Conservation (phyloP, 2,329 filamentous ascomycete species). For the Cercospora sp. region DNA sequence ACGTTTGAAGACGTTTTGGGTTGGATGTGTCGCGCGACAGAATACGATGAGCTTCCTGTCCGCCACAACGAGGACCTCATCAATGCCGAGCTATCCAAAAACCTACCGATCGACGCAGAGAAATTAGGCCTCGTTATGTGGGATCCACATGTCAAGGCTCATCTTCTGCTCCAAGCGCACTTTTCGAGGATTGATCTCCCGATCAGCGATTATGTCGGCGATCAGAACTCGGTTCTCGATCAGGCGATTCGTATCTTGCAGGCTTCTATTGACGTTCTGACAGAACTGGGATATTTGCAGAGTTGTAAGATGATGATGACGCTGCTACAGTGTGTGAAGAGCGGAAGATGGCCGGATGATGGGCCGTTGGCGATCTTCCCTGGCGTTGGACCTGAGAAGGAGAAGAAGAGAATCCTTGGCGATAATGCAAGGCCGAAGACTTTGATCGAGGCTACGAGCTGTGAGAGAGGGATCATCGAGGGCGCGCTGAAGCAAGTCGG, state of each 20-base stretch:
- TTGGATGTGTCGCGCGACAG: constrained; percentile 90
- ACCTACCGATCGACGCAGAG: constrained; percentile 69
- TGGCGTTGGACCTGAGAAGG: constrained; percentile 56
- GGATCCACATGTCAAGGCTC: constrained; percentile 97
- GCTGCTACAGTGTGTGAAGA: constrained; percentile 89
- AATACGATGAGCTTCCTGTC: constrained; percentile 96
- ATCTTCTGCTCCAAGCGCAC: constrained; percentile 89
- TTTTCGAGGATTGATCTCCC: constrained; percentile 91
- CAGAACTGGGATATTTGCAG: constrained; percentile 79
- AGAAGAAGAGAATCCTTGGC: constrained; percentile 45
- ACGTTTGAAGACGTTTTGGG: constrained; percentile 78
- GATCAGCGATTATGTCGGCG: constrained; percentile 95
- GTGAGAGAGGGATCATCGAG: constrained; percentile 37
- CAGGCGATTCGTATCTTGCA: constrained; percentile 97
- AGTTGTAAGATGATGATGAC: constrained; percentile 79
- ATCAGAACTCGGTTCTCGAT: constrained; percentile 84
- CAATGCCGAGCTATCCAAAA: constrained; percentile 83
- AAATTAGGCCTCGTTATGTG: constrained; percentile 80
- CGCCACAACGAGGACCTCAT: constrained; percentile 98
- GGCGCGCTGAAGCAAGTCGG: constrained; percentile 51
- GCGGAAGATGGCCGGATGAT: constrained; percentile 85
- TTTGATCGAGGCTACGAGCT: constrained; percentile 44
- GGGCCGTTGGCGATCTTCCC: constrained; percentile 77
- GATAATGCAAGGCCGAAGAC: constrained; percentile 35
- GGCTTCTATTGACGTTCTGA: constrained; percentile 88